Evolutionary conservation across 805 yeast species (phyloP), one percentile per base, ranked within the genome.

Genomic region (Ogataea methylovora): DNA sequence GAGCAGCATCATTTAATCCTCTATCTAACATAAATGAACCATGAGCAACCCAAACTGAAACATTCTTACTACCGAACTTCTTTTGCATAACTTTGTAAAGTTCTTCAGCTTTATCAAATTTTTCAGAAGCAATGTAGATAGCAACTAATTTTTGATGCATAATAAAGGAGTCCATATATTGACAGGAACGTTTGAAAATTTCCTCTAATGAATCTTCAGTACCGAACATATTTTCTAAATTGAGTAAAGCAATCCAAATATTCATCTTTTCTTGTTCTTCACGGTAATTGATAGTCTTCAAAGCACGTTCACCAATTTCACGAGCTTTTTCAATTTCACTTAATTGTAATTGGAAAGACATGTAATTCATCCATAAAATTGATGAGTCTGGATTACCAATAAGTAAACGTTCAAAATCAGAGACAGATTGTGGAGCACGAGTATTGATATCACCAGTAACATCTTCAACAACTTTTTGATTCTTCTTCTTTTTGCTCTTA

Each of bases 291-390:
- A 92, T 94, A 5, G 92, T 80, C 63, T 84, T 84, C 53, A 92
- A 70, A 3, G 97, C 98, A 42, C 98, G 76, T 48, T 81, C 84
- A 29, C 85, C 97, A 48, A 92, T 76, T 56, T 85, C 95, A 48
- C 98, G 77, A 8, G 97, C 96, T 60, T 84, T 86, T 25, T 90
- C 97, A 39, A 87, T 66, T 59, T 92, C 98, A 65, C 95, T 84
- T 42, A 90, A 68, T 59, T 88, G 96, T 43, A 92, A 69, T 60
- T 88, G 95, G 81, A 90, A 92, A 4, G 97, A 88, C 96, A 92
- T 92, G 62, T 84, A 92, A 61, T 88, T 85, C 84, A 92, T 90
- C 98, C 98, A 92, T 37, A 86, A 61, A 24, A 88, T 73, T 1
- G 98, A 90, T 3, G 95, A 85, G 64, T 85, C 82, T 31, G 98